Evolutionary conservation across 208 protist genomes (phyloP).

Genomic region (Leishmania lainsoni): DNA sequence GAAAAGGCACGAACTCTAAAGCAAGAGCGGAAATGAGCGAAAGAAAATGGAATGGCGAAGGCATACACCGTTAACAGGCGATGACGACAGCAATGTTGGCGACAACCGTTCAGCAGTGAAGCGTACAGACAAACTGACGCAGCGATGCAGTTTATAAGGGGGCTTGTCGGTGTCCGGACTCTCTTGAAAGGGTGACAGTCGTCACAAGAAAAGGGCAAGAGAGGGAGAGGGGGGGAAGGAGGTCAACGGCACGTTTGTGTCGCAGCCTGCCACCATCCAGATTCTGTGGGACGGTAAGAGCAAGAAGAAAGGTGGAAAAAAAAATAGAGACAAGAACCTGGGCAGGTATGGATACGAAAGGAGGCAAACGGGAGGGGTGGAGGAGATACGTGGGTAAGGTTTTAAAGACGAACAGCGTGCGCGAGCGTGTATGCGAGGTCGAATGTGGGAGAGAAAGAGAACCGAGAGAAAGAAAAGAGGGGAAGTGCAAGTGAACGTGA

Average conservation of each 20-base stretch:
- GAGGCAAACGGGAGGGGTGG: not conserved
- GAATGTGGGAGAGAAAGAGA: not conserved
- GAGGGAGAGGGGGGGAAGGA: not conserved
- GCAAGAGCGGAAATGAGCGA: not conserved
- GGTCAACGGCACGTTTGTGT: not conserved
- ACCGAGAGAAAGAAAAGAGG: not conserved
- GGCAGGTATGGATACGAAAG: not conserved
- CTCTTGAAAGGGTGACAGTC: not conserved
- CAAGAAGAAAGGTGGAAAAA: constrained; percentile 1
- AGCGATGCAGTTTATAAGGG: not conserved
- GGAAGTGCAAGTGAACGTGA: not conserved
- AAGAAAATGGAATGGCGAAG: not conserved
- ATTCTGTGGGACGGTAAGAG: not conserved
- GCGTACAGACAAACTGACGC: not conserved
- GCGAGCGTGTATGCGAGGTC: not conserved
- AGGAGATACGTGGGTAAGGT: not conserved
- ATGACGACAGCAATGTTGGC: not conserved
- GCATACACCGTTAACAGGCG: not conserved
- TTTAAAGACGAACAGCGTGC: not conserved
- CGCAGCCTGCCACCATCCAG: not conserved
- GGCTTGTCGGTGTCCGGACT: not conserved
- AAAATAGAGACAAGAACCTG: not conserved
- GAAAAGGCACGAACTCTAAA: not conserved
- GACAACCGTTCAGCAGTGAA: not conserved
- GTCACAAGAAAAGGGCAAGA: not conserved